Conservation (phyloP, 176 grass and related monocot species). For the Oryza glaberrima region DNA sequence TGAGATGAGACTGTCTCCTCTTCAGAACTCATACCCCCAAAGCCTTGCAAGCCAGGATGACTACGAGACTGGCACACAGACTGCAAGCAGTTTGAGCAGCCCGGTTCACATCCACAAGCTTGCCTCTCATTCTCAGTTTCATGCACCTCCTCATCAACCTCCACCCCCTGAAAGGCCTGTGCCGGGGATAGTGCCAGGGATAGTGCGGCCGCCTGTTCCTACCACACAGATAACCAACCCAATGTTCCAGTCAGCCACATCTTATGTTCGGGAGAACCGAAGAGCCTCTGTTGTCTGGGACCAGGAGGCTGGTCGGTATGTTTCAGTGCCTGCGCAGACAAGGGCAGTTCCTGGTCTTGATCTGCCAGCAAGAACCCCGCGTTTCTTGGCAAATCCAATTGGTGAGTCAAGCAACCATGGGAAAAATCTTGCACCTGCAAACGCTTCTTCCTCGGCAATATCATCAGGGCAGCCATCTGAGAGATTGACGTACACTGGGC, state of each 20-base stretch:
- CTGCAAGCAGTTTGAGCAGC: slow-evolving; percentile 83
- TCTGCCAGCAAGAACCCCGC: slow-evolving; percentile 40
- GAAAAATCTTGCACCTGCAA: slow-evolving; percentile 39
- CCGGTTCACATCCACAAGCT: slow-evolving; percentile 65
- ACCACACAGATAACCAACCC: slow-evolving; percentile 64
- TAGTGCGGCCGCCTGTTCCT: slow-evolving; percentile 48
- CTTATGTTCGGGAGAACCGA: slow-evolving; percentile 68
- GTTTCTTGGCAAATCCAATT: slow-evolving; percentile 58
- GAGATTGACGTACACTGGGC: slow-evolving; percentile 73
- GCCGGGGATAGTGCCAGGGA: not conserved
- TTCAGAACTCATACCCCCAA: slow-evolving; percentile 67
- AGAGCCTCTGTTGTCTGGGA: slow-evolving; percentile 92
- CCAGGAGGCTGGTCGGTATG: slow-evolving; percentile 94
- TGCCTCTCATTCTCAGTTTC: slow-evolving; percentile 37
- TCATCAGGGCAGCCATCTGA: slow-evolving; percentile 52
- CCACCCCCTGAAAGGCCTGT: slow-evolving; percentile 45
- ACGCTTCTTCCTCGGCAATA: slow-evolving; percentile 46
- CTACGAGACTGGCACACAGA: slow-evolving; percentile 74
- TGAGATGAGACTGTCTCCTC: slow-evolving; percentile 66
- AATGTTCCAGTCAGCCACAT: slow-evolving; percentile 84
- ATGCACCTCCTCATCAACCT: slow-evolving; percentile 41
- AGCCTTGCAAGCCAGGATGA: slow-evolving; percentile 82
- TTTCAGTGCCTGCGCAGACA: slow-evolving; percentile 60
- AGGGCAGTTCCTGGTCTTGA: slow-evolving; percentile 48
- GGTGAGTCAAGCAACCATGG: slow-evolving; percentile 51